A percentile compares a stretch with the other conserved stretches of the same genome.
These are phyloP conservation scores for Dictyostelium purpureum DNA, from an alignment of 78 protist genomes.

Conservation along the genomic window DNA sequence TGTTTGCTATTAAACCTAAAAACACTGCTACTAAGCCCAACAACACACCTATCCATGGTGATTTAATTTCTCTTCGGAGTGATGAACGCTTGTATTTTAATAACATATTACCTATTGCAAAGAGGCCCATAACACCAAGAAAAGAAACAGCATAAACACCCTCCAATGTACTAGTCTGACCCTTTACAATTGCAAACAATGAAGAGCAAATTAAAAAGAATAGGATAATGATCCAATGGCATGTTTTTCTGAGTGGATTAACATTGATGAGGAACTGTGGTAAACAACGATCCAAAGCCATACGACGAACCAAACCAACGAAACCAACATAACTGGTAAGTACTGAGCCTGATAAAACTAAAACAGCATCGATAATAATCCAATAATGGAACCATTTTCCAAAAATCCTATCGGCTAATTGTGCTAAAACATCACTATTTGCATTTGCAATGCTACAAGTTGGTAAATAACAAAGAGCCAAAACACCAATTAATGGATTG, in stretches of 20 bases:
- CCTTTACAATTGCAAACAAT: conserved; percentile 62
- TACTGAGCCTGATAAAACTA: conserved; percentile 91
- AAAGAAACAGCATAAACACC: conserved; percentile 90
- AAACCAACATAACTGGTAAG: conserved; percentile 88
- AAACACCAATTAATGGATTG: conserved; percentile 83
- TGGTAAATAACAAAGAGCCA: conserved; percentile 43
- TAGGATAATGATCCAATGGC: conserved; percentile 79
- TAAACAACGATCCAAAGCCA: conserved; percentile 89
- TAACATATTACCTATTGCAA: conserved; percentile 87
- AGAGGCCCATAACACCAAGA: conserved; percentile 87
- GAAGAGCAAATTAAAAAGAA: conserved; percentile 86
- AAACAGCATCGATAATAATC: conserved; percentile 81
- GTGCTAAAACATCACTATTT: conserved; percentile 15
- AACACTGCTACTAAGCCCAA: conserved; percentile 38
- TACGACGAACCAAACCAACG: conserved; percentile 86
- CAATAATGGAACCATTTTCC: conserved; percentile 75
- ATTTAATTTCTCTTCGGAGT: conserved; percentile 48
- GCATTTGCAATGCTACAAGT: conserved; percentile 20
- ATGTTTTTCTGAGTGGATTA: conserved; percentile 75
- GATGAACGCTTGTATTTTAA: conserved; percentile 86
- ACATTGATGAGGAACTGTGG: conserved; percentile 80
- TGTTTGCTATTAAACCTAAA: conserved; percentile 66
- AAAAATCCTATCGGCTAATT: background rate
- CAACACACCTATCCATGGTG: conserved; percentile 66
- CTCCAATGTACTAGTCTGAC: conserved; percentile 19